A percentile compares a stretch with the other conserved stretches of the same genome.
Evolutionary conservation across 139 green algal genomes (phyloP).

Genomic region (Volvox reticuliferus): DNA sequence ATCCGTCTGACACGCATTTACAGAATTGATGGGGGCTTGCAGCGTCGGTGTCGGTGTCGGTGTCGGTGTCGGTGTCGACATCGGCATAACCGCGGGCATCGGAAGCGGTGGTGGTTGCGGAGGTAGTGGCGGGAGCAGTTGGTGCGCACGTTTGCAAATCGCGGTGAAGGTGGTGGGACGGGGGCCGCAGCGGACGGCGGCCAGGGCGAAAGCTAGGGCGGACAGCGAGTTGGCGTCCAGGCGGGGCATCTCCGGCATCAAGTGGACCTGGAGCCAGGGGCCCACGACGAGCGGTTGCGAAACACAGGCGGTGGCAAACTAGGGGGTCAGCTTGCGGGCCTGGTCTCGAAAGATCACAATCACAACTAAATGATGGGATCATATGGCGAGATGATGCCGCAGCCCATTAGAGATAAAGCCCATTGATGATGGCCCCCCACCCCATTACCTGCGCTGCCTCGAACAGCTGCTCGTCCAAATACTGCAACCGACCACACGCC

Average conservation of each 20-base stretch:
- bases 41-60: neutral
- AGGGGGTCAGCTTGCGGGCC: too few relatives aligned
- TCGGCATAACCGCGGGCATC: neutral
- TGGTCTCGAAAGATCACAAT: too few relatives aligned
- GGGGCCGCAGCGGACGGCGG: neutral
- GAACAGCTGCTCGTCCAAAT: neutral
- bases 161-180: neutral
- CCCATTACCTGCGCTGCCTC: slow-evolving; percentile 1
- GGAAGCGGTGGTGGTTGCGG: neutral
- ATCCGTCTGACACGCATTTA: too few relatives aligned
- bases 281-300: too few relatives aligned
- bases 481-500: neutral
- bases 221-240: neutral
- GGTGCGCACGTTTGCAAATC: neutral
- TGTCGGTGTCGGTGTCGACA: neutral
- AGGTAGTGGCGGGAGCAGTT: slow-evolving; percentile 7
- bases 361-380: too few relatives aligned
- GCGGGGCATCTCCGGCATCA: slow-evolving; percentile 1
- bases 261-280: neutral
- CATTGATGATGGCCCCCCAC: too few relatives aligned
- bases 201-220: neutral
- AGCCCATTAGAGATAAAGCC: too few relatives aligned
- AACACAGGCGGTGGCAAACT: too few relatives aligned
- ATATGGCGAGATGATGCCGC: too few relatives aligned
- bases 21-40: too few relatives aligned